These are phyloP conservation scores for Amaranthus palmeri DNA, from an alignment of 148 eudicot genomes.

Conservation along the genomic window DNA sequence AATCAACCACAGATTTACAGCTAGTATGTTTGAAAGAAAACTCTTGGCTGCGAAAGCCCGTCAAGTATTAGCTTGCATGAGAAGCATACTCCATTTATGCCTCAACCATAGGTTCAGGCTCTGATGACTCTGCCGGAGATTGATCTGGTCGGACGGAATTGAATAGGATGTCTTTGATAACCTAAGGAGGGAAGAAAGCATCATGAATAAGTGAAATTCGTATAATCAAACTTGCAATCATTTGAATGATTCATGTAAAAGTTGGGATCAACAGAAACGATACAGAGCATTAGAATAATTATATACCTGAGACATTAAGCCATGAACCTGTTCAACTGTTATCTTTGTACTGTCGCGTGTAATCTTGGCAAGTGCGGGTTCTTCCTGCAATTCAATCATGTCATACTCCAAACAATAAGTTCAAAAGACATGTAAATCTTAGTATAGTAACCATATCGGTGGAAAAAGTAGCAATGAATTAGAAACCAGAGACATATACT, in stretches of 20 bases:
- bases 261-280: neutral
- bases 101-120: slow-evolving; percentile 96
- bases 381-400: slow-evolving; percentile 57
- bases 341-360: slow-evolving; percentile 99
- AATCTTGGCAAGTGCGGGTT: slow-evolving; percentile 87
- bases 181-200: slow-evolving; percentile 33
- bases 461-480: neutral
- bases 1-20: slow-evolving; percentile 19
- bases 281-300: neutral
- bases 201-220: neutral
- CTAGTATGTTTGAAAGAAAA: neutral
- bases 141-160: slow-evolving; percentile 63
- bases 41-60: neutral
- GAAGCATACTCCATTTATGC: slow-evolving; percentile 28
- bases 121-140: slow-evolving; percentile 56
- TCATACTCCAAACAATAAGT: neutral
- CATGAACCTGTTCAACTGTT: slow-evolving; percentile 98
- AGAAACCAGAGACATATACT: neutral
- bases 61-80: neutral
- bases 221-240: neutral
- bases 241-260: neutral
- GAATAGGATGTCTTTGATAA: slow-evolving; percentile 89
- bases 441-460: too few species aligned
- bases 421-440: neutral
- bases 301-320: slow-evolving; percentile 90